These are phyloP conservation scores for Inonotus obliquus DNA, from an alignment of 1,284 basidiomycete genomes.

Conservation along the genomic window DNA sequence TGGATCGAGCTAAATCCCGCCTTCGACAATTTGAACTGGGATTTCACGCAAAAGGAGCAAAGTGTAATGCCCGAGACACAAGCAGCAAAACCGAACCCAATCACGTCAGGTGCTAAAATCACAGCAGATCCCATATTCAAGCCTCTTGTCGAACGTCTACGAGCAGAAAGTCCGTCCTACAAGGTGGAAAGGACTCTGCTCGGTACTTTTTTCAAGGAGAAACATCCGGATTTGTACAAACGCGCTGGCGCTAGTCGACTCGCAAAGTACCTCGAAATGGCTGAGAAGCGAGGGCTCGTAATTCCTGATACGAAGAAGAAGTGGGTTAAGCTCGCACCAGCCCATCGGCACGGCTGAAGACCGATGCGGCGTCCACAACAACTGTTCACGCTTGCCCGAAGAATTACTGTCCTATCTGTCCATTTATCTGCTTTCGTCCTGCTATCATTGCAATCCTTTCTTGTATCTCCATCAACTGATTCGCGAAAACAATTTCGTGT, in stretches of 20 bases:
- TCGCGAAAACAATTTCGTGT: no score
- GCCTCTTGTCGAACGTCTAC: constrained; percentile 2
- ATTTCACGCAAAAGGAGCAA: no score
- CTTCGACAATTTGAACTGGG: not conserved
- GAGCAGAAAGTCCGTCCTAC: not conserved
- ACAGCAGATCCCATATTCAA: not conserved
- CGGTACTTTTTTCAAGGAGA: not conserved
- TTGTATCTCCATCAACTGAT: no score
- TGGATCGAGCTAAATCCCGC: constrained; percentile 30
- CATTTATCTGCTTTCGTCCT: not conserved
- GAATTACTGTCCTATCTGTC: no score
- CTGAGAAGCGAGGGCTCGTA: not conserved
- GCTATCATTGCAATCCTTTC: not conserved
- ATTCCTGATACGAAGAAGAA: not conserved
- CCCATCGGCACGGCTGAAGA: not conserved
- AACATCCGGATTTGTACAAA: constrained; percentile 1
- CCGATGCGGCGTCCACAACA: no score
- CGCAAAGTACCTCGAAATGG: constrained; percentile 6
- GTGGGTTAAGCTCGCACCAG: not conserved
- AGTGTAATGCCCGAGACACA: no score
- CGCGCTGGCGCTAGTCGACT: not conserved
- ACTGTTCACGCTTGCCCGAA: no score
- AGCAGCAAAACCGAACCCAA: no score
- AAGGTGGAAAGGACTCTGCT: not conserved
- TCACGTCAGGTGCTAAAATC: no score